phyloP scores from a whole-genome alignment of 2,329 filamentous ascomycete genomes.

The Venturia aucupariae region DNA sequence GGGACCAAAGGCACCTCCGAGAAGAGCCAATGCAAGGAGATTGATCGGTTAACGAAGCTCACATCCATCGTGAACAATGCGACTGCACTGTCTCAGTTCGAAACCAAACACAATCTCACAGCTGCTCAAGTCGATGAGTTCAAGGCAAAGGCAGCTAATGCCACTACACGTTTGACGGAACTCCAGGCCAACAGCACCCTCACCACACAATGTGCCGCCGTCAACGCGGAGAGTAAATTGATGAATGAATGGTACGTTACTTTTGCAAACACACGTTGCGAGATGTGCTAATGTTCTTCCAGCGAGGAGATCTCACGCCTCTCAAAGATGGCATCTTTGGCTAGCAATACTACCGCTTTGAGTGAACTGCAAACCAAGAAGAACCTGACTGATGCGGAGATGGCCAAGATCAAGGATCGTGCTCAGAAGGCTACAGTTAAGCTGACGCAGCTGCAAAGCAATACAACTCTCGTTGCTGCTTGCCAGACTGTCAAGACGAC shows the following conservation, averaged over 20 bases:
- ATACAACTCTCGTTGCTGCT: constrained; percentile 23
- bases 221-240: constrained; percentile 21
- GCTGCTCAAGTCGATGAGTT: constrained; percentile 20
- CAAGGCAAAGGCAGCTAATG: constrained; percentile 23
- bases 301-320: constrained; percentile 21
- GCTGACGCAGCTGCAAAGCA: constrained; percentile 21
- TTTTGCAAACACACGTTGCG: background rate
- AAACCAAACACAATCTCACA: constrained; percentile 22
- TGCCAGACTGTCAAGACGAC: constrained; percentile 20
- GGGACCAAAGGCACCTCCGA: background rate
- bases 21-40: constrained; percentile 18
- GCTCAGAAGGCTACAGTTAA: constrained; percentile 20
- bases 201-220: constrained; percentile 21
- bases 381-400: constrained; percentile 20
- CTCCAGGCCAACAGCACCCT: constrained; percentile 23
- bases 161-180: constrained; percentile 19
- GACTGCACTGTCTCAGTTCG: constrained; percentile 22
- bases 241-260: constrained; percentile 16
- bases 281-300: background rate
- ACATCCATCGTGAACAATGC: constrained; percentile 23
- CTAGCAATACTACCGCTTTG: constrained; percentile 23
- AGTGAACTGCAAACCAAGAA: constrained; percentile 20
- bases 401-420: constrained; percentile 21
- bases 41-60: constrained; percentile 21
- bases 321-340: constrained; percentile 20